Evolutionary conservation across 225 moss, liverwort and hornwort genomes (phyloP), one percentile per base, ranked within the genome.

Genomic region (Bryum argenteum): DNA sequence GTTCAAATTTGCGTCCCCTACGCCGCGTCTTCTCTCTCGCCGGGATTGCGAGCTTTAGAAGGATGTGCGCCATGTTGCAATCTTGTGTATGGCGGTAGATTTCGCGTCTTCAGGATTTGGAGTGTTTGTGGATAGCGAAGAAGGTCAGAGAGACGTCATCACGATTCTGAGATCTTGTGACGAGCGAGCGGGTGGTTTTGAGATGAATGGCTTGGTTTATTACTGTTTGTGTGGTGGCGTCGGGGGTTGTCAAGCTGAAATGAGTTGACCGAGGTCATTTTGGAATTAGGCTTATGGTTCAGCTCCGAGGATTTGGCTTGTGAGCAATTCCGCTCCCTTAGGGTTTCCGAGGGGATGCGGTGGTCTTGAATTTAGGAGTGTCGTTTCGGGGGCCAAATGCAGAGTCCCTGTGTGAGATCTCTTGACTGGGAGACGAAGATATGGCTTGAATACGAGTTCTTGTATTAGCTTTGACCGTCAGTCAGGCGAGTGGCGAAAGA

Each of bases 291-390:
- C 60, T 69, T 40, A 19, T 24, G 61, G 48, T 70, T 77, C 48
- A 43, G 33, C 61, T 61, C 33, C 33, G 5, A 53, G n/a, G 60
- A 40, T 40, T 6, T 39, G 37, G 33, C 48, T 59, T 20, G 11
- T 57, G 52, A 48, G 67, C 42, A 78, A 71, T 74, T 75, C 53
- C 40, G 58, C 44, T 38, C 63, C 39, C 78, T 63, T 71, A 79
- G 78, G 78, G 82, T 82, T 82, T 78, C 57, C 9, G 23, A 23
- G 40, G 37, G 50, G 60, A 38, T 63, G 57, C 37, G 37, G 24
- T 23, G 54, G 26, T 59, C 69, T 48, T n/a, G 5, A 73, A 66
- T 71, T 54, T 57, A 57, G 24, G 56, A 19, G 18, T 52, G 23
- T 50, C 28, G 9, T 43, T 77, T 26, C n/a, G 57, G 16, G 47